Conservation (phyloP, 768 basidiomycete genomes). For the Psilocybe tampanensis region DNA sequence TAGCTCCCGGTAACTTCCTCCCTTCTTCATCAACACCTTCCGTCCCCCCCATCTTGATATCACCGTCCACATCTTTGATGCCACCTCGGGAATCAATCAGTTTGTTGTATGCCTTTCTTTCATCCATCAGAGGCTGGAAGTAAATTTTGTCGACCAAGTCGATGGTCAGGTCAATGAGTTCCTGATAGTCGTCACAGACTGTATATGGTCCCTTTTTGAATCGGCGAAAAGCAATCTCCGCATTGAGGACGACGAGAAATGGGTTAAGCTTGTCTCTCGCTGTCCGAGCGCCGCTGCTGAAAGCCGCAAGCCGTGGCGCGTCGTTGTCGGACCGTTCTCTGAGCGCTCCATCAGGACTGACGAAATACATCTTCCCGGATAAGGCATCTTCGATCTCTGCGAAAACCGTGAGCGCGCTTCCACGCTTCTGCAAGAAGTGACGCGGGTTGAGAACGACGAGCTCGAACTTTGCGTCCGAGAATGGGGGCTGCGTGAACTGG, state of each 20-base stretch:
- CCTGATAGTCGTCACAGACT: neutral
- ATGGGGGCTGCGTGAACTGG: constrained; percentile 1
- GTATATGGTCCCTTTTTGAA: neutral
- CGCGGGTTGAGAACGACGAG: constrained; percentile 7
- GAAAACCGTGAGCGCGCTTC: constrained; percentile 4
- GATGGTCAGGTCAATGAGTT: constrained; percentile 13
- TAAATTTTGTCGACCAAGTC: constrained; percentile 13
- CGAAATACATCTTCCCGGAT: constrained; percentile 2
- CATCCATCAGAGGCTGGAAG: no score
- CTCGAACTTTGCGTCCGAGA: constrained; percentile 13
- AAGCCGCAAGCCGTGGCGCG: neutral
- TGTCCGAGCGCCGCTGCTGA: neutral
- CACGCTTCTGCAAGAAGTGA: constrained; percentile 7
- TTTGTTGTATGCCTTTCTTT: no score
- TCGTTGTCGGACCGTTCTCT: neutral
- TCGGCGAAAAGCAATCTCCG: constrained; percentile 5
- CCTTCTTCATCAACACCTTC: no score
- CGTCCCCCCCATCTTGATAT: no score
- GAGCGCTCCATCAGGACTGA: constrained; percentile 7
- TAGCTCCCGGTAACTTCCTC: no score
- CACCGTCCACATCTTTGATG: no score
- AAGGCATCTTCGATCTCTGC: neutral
- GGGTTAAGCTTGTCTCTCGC: neutral
- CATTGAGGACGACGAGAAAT: constrained; percentile 11
- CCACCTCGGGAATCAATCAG: no score